phyloP scores from a whole-genome alignment of 139 green algal genomes.

The Mesostigma viride region DNA sequence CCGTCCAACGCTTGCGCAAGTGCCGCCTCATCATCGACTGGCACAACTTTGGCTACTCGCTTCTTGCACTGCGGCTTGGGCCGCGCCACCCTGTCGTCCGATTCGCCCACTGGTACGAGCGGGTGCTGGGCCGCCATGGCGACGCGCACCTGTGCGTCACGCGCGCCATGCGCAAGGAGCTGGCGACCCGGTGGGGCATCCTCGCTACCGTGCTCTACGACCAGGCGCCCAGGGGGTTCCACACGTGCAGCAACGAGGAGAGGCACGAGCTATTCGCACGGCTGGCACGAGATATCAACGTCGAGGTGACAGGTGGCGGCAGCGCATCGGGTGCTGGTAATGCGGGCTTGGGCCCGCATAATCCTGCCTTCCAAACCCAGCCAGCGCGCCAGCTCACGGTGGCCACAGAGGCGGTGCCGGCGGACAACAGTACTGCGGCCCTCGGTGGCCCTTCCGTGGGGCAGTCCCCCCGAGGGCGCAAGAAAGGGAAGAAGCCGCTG shows the following conservation, averaged over 20 bases:
- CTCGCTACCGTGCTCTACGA: constrained; percentile 78
- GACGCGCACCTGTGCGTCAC: constrained; percentile 73
- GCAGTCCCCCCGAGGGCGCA: no score
- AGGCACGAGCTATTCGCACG: constrained; percentile 26
- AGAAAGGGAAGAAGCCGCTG: no score
- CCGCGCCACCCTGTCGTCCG: constrained; percentile 37
- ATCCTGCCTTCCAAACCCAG: no score
- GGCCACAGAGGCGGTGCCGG: no score
- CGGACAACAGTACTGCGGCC: no score
- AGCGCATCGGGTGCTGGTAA: no score
- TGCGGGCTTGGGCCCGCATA: no score
- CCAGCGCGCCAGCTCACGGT: no score
- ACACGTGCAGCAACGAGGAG: constrained; percentile 6
- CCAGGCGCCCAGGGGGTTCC: constrained; percentile 62
- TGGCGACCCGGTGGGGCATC: constrained; percentile 55
- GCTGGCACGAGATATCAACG: no score
- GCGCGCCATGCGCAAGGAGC: constrained; percentile 62
- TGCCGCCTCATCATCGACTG: constrained; percentile 78
- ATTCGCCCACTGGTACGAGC: constrained; percentile 36
- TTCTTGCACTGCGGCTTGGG: constrained; percentile 63
- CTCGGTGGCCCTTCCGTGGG: no score
- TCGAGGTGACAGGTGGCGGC: no score
- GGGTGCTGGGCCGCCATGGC: constrained; percentile 37
- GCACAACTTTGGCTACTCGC: constrained; percentile 89
- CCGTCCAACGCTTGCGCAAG: constrained; percentile 46